Base-by-base conservation (phyloP, 345 rosid genomes). In the Viola odorata region DNA sequence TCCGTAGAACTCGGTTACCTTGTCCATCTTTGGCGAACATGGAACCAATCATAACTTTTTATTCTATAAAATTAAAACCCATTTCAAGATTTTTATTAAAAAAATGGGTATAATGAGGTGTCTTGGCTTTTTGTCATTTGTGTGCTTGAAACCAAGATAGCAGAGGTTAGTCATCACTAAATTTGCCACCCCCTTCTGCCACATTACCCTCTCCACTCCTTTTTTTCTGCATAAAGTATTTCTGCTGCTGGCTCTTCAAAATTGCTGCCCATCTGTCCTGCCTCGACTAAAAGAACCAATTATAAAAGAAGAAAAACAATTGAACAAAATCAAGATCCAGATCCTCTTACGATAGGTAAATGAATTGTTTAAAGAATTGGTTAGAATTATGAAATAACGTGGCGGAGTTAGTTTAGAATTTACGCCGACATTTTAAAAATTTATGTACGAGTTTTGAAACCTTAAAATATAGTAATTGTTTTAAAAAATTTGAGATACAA, bases 131-230 rank as follows among this genome's bases (percentile, higher is more conserved):
- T 61, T 69, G 66, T 65, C 69, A 79, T 55, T 50, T 63, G 6
- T 44, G 49, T 61, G 69, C 50, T 66, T 70, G 50, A 54, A 63
- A 47, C 50, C 60, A 61, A 49, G 39, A 77, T 52, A 66, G 32
- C 32, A 23, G 32, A 23, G 32, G 32, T 23, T 23, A 77, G 77
- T 81, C 81, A 82, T 77, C 77, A 60, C 67, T 60, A 56, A 7
- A 63, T 56, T 63, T 77, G 84, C 74, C 80, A 69, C 76, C 61
- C 32, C 37, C 59, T 73, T 41, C 42, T 57, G 87, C 80, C 87
- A 80, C 87, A 72, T 82, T 76, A 61, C 48, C 78, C 73, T 53
- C 59, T 45, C 45, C 50, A 51, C 32, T 45, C 54, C 5, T 48
- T 48, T 48, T 53, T 66, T 62, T n/a, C 23, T 12, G 32, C 1